Conservation (phyloP, 352 stramenopile genomes). For the Phytophthora sansomeana region DNA sequence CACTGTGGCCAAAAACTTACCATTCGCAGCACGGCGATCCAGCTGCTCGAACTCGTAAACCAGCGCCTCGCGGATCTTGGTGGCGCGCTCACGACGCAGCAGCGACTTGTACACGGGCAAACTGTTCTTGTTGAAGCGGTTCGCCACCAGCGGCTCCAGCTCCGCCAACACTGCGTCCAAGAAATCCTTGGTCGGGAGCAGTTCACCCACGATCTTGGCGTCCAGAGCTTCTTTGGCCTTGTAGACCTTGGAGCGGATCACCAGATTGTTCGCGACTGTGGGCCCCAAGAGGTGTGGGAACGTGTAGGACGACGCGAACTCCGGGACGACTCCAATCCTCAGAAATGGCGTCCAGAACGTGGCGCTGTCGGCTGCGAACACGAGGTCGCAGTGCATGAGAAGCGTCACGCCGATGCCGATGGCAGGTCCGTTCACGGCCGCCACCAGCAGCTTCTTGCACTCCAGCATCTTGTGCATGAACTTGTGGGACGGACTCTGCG, state of each 20-base stretch:
- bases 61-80: slow-evolving; percentile 68
- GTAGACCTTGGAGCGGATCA: slow-evolving; percentile 77
- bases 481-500: slow-evolving; percentile 52
- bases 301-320: slow-evolving; percentile 84
- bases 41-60: slow-evolving; percentile 72
- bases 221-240: slow-evolving; percentile 54
- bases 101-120: slow-evolving; percentile 73
- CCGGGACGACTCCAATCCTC: slow-evolving; percentile 83
- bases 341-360: slow-evolving; percentile 90
- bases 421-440: slow-evolving; percentile 79
- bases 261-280: slow-evolving; percentile 66
- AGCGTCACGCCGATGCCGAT: slow-evolving; percentile 86
- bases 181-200: slow-evolving; percentile 59
- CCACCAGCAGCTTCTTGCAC: slow-evolving; percentile 81
- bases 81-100: slow-evolving; percentile 50
- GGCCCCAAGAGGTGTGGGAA: slow-evolving; percentile 76
- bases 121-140: slow-evolving; percentile 55
- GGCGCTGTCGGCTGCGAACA: slow-evolving; percentile 59
- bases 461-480: slow-evolving; percentile 83
- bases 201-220: slow-evolving; percentile 64
- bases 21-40: slow-evolving; percentile 58
- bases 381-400: slow-evolving; percentile 77
- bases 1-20: slow-evolving; percentile 52
- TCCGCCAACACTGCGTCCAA: slow-evolving; percentile 54
- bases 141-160: slow-evolving; percentile 51